Evolutionary conservation across 352 stramenopile species (phyloP), one percentile per base, ranked within the genome.

Genomic region (Poterioochromonas sp.): DNA sequence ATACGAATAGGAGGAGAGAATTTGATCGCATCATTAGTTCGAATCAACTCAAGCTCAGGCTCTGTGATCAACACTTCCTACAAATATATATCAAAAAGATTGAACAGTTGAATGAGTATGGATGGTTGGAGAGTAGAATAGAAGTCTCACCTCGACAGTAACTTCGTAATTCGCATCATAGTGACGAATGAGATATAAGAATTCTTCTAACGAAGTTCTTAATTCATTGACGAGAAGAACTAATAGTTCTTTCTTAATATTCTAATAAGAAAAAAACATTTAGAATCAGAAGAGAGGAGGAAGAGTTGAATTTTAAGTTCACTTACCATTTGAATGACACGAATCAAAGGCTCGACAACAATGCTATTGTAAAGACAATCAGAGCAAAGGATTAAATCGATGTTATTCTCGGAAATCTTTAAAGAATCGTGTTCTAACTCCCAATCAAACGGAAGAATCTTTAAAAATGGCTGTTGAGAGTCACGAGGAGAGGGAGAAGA

Each of bases 131-230:
- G 5, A 5, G 43, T 51, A 51, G 5, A 51, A 20, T 51, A 5
- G 18, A 18, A 20, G 18, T 51, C 5, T 51, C 5, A 5, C 18
- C 5, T 20, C 43, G 5, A 18, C 43, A 51, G 18, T 51, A 20
- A 51, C 18, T 51, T 5, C 43, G 5, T 18, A 20, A 51, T 20
- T 20, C 5, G 5, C 18, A 51, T 51, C 43, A 20, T 51, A 20
- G 5, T 18, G 5, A 20, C 43, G 5, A 51, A 51, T 51, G 8
- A 65, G 26, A 65, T 65, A 65, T 39, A 32, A 35, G 29, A 74
- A 74, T n/a, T 74, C 65, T 26, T 74, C 65, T 8, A 74, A 74
- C 11, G 65, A 5, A 8, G 39, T 74, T 26, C 65, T 3, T 0
- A 74, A 18, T 39, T 74, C 65, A 54, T 74, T 74, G 3, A 5